Evolutionary conservation across 164 flowering plant genomes (phyloP).

Genomic region (Sextonia rubra): DNA sequence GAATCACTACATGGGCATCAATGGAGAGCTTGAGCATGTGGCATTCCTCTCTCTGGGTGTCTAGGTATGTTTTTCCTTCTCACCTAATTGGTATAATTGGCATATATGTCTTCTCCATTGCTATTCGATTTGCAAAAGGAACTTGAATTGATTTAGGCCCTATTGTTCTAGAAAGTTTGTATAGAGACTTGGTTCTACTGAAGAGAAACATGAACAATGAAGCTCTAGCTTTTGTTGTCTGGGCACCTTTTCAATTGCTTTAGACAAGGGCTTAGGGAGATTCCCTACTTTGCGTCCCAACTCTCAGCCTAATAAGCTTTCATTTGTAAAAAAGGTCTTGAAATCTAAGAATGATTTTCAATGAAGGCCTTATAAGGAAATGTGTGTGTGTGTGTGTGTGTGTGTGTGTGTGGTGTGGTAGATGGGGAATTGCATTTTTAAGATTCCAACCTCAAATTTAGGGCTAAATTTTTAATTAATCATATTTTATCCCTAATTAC

Average conservation of each 20-base stretch:
- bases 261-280: constrained; percentile 31
- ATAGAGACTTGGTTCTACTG: constrained; percentile 33
- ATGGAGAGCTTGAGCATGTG: constrained; percentile 26
- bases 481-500: too few relatives aligned
- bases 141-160: constrained; percentile 45
- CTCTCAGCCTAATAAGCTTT: not conserved
- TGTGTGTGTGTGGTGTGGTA: not conserved
- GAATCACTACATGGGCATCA: constrained; percentile 13
- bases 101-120: constrained; percentile 27
- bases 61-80: constrained; percentile 30
- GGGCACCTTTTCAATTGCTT: constrained; percentile 26
- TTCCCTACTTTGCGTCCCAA: constrained; percentile 25
- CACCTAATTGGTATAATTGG: not conserved
- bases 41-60: constrained; percentile 37
- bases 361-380: constrained; percentile 28
- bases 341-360: constrained; percentile 12
- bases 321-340: constrained; percentile 4
- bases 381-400: constrained; percentile 14
- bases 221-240: not conserved
- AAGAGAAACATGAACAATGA: not conserved
- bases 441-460: too few relatives aligned
- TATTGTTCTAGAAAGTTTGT: constrained; percentile 42
- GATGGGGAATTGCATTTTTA: constrained; percentile 14
- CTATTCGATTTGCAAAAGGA: constrained; percentile 39
- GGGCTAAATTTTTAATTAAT: too few relatives aligned